Evolutionary conservation across 2,329 filamentous ascomycete genomes (phyloP), one percentile per base, ranked within the genome.

Genomic region (Pseudohalonectria lignicola): DNA sequence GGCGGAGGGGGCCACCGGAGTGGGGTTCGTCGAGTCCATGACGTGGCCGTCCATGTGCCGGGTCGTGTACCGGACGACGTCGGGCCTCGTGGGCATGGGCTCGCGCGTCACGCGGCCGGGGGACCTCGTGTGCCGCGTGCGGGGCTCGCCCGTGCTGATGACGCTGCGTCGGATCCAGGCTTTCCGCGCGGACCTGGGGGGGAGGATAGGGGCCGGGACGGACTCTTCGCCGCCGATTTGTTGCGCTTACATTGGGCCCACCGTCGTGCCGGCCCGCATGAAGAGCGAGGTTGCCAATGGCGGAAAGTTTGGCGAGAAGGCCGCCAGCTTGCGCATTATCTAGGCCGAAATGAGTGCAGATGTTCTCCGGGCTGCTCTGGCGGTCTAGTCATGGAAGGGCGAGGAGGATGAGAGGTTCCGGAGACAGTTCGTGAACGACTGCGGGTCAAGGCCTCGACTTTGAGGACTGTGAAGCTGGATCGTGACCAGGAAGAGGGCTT

Each of bases 11-110:
- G 37, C 41, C 8, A 41, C 41, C 4, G 26, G 39, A 26, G 37
- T 13, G 12, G 19, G 39, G 12, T 45, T 45, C 20, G 37, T 45
- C n/a, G 39, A 45, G 37, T 40, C 30, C 34, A 43, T 43, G 43
- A 45, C 43, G 11, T 45, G 43, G 43, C 41, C 41, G 12, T 39
- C 43, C 17, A 45, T 45, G 43, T 45, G 43, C 31, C 39, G 43
- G 6, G 32, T 43, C 8, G 43, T 42, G n/a, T 45, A 45, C 39
- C 31, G 41, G 18, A 45, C 43, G 21, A 34, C 31, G 12, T 43
- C 41, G 28, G 41, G 43, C 18, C 34, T 38, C 20, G 37, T 43
- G 3, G 43, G 43, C 31, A 41, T 45, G 35, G 43, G 43, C 17
- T 45, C 43, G 11, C 41, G 43, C 17, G 23, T 45, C 35, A 39